Evolutionary conservation across 768 basidiomycete genomes (phyloP), one percentile per base, ranked within the genome.

Genomic region (Myochromella boudieri): DNA sequence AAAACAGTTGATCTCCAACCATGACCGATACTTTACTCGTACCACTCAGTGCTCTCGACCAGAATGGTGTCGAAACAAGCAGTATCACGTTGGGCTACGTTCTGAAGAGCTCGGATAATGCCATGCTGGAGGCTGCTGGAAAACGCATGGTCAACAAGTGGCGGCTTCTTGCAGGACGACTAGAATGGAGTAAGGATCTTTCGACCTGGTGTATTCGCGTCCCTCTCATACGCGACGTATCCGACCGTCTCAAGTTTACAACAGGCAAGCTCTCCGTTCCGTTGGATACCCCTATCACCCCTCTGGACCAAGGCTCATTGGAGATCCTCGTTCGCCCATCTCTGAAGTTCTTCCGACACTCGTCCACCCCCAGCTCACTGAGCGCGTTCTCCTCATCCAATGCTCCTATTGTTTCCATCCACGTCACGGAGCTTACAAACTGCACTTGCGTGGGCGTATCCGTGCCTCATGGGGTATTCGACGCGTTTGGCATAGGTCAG

Each of bases 91-190:
- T 43, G 14, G 48, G 48, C 14, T 49, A 49, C n/a, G 29, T 44
- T 11, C 33, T 49, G 27, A 49, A 44, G 11, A 22, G 37, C 37
- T 34, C 32, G 9, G 42, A 49, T 17, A 27, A 14, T 11, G 22
- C 42, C 12, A 26, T 9, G 2, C 3, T 49, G 12, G 37, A 49
- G 32, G 48, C 34, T 8, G 42, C 48, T 3, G 48, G 42, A 12
- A 37, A 32, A n/a, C 48, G 48, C 7, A 5, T 49, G 28, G 27
- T 44, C 36, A 21, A 49, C n/a, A 49, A 49, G 15, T 49, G 48
- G 48, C 41, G 48, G 14, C 36, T 49, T 10, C 36, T 49, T n/a
- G 48, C 48, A 3, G 48, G 48, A n/a, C 42, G 37, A n/a, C 29
- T 44, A 2, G 42, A 49, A 17, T 44, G 38, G 38, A 11, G 17